phyloP scores from a whole-genome alignment of 805 yeast species.

The Candida oleophila region DNA sequence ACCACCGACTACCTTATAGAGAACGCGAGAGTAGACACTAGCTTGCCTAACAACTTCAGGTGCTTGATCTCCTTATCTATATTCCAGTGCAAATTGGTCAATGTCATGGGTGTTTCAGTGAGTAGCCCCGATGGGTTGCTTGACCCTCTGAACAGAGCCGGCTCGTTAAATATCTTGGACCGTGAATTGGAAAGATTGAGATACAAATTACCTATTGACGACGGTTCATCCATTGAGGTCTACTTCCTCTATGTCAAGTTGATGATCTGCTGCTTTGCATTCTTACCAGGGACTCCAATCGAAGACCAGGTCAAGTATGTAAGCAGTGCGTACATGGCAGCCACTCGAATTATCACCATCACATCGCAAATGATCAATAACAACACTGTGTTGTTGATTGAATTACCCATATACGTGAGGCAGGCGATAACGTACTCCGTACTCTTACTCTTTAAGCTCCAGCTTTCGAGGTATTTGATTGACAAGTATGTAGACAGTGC shows the following conservation, averaged over 20 bases:
- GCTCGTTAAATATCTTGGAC: slow-evolving; percentile 72
- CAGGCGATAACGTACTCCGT: slow-evolving; percentile 85
- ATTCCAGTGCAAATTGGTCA: slow-evolving; percentile 80
- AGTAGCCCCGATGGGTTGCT: slow-evolving; percentile 85
- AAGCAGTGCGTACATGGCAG: slow-evolving; percentile 73
- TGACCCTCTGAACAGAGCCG: slow-evolving; percentile 81
- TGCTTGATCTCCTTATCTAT: slow-evolving; percentile 71
- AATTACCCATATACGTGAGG: slow-evolving; percentile 81
- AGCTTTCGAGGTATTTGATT: slow-evolving; percentile 69
- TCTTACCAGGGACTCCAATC: slow-evolving; percentile 83
- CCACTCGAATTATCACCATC: slow-evolving; percentile 79
- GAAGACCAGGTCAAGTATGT: slow-evolving; percentile 86
- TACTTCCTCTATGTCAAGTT: slow-evolving; percentile 75
- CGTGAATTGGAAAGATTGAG: slow-evolving; percentile 73
- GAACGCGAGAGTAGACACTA: slow-evolving; percentile 65
- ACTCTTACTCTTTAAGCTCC: slow-evolving; percentile 74
- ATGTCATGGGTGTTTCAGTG: slow-evolving; percentile 84
- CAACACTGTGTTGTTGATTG: slow-evolving; percentile 69
- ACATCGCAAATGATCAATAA: slow-evolving; percentile 59
- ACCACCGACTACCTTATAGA: slow-evolving; percentile 79
- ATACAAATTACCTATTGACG: slow-evolving; percentile 63
- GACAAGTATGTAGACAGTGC: slow-evolving; percentile 83
- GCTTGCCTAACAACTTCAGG: slow-evolving; percentile 68
- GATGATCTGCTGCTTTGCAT: slow-evolving; percentile 85
- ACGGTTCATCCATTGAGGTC: slow-evolving; percentile 67